A percentile compares a stretch with the other conserved stretches of the same genome.
phyloP scores from a whole-genome alignment of 208 protist species.

The Crithidia brevicula region DNA sequence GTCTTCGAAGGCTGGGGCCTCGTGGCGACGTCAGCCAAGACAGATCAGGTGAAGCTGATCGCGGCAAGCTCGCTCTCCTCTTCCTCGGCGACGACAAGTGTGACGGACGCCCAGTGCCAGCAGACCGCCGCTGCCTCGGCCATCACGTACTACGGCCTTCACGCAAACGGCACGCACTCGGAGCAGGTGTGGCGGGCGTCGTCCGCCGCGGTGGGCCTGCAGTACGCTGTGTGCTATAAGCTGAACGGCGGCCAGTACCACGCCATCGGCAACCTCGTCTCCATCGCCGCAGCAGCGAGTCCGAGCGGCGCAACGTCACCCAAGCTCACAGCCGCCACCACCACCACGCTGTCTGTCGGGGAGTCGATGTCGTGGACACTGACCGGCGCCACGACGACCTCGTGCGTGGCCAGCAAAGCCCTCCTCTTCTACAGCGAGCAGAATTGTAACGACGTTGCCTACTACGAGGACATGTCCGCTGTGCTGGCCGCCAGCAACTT shows the following conservation, averaged over 20 bases:
- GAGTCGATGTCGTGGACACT: constrained; percentile 79
- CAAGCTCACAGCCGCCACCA: constrained; percentile 25
- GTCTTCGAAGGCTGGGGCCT: constrained; percentile 85
- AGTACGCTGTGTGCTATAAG: constrained; percentile 89
- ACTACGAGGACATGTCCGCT: constrained; percentile 45
- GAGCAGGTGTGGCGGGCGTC: constrained; percentile 54
- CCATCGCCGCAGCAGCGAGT: constrained; percentile 38
- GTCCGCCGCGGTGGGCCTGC: constrained; percentile 9
- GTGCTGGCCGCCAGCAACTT: neutral
- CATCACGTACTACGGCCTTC: constrained; percentile 47
- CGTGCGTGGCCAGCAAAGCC: constrained; percentile 28
- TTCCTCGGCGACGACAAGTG: neutral
- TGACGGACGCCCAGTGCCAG: constrained; percentile 41
- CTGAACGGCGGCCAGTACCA: constrained; percentile 86
- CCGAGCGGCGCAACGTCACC: constrained; percentile 52
- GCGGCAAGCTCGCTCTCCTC: constrained; percentile 25
- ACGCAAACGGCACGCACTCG: constrained; percentile 76
- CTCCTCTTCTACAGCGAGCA: constrained; percentile 81
- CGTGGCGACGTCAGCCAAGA: constrained; percentile 34
- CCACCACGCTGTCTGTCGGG: constrained; percentile 41
- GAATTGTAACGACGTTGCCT: constrained; percentile 72
- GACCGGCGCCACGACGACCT: constrained; percentile 16
- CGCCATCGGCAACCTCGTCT: constrained; percentile 42
- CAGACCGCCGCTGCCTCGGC: constrained; percentile 13
- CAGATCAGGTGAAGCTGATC: constrained; percentile 68